Evolutionary conservation across 2,329 filamentous ascomycete genomes (phyloP).

Genomic region (Trichoderma brevicompactum): DNA sequence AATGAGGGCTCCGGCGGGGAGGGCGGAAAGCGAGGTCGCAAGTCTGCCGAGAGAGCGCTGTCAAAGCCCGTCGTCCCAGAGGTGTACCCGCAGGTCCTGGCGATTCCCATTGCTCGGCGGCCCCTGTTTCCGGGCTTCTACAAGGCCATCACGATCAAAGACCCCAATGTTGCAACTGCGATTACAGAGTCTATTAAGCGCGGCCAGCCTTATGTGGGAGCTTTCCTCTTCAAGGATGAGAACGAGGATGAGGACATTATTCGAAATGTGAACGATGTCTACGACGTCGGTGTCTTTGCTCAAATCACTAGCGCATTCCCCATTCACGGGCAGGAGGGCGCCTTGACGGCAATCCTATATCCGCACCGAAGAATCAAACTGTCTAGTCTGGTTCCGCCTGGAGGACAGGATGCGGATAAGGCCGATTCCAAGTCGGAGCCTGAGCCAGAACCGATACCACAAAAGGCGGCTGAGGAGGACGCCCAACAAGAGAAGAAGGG

Average conservation of each 20-base stretch:
- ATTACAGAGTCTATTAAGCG: conserved; percentile 97
- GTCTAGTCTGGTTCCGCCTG: conserved; percentile 77
- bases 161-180: conserved; percentile 86
- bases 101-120: conserved; percentile 91
- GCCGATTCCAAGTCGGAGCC: conserved; percentile 54
- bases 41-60: conserved; percentile 73
- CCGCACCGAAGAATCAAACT: conserved; percentile 94
- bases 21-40: conserved; percentile 73
- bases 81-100: conserved; percentile 96
- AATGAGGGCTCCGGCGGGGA: conserved; percentile 62
- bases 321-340: conserved; percentile 80
- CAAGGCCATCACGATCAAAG: conserved; percentile 95
- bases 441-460: conserved; percentile 63
- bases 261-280: conserved; percentile 85
- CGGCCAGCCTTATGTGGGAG: conserved; percentile 95
- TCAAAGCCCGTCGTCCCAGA: conserved; percentile 91
- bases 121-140: conserved; percentile 98
- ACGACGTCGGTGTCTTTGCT: conserved; percentile 95
- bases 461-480: conserved; percentile 59
- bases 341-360: conserved; percentile 91
- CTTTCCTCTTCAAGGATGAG: conserved; percentile 96
- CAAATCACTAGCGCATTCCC: conserved; percentile 97
- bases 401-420: conserved; percentile 56
- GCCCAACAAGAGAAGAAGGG: conserved; percentile 72
- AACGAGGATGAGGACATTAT: conserved; percentile 93